Evolutionary conservation across 2,329 filamentous ascomycete genomes (phyloP), one percentile per base, ranked within the genome.

Genomic region (Colletotrichum sp.): DNA sequence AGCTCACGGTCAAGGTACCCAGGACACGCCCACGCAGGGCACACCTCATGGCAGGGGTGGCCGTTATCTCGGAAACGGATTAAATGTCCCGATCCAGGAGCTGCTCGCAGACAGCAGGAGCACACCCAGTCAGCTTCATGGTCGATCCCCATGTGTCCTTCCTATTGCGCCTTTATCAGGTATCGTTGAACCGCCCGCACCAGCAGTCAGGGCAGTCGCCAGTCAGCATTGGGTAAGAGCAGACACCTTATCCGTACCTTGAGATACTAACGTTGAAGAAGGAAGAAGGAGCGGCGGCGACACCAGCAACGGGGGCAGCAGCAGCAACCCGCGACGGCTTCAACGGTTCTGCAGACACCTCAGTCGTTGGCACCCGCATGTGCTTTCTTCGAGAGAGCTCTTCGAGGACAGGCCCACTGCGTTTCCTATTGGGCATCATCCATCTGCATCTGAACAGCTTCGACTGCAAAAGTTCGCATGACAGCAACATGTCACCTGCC

Each of bases 71-170:
- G 68, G 61, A 60, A 61, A 48, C 39, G 72, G 72, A 44, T 65
- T 52, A n/a, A 55, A 63, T 34, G 63, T 44, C 61, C 72, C 55
- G 36, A 72, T 75, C 30, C 52, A 68, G 72, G 61, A 75, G 68
- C 68, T 72, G 52, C 61, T 36, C n/a, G 32, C 13, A n/a, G 60
- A 66, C 34, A 52, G 68, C 52, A 72, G 68, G 61, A 67, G 19
- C 61, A 22, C 36, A 39, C 39, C 32, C 48, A 52, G n/a, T 22
- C 68, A 36, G 28, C 22, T 34, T 71, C 67, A 16, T 6, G 63
- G 72, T 32, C 68, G 52, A 75, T 75, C 72, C 55, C 52, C 25
- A 52, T 19, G 30, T 55, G 73, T 59, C 73, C 69, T 75, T 73
- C 73, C 73, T 68, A 59, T 60, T 73, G 64, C 59, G 69, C 69